Conservation (phyloP, 345 rosid species). For the Gossypium anomalum region DNA sequence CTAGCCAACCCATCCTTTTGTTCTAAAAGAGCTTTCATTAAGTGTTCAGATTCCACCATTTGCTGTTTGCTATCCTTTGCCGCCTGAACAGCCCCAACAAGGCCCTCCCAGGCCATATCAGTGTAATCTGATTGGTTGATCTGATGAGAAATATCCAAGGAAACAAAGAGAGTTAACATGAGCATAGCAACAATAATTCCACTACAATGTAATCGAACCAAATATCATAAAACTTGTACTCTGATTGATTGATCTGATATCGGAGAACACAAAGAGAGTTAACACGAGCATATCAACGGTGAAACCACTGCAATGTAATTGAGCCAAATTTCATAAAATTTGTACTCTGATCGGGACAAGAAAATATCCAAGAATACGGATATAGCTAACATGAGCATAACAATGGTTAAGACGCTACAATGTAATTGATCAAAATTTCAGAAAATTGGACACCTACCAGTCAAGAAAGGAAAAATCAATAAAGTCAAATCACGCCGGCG, state of each 20-base stretch:
- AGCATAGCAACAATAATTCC: not conserved
- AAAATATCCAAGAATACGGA: no score
- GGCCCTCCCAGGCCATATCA: constrained; percentile 92
- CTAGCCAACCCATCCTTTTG: constrained; percentile 84
- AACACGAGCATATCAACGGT: no score
- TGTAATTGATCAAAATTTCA: no score
- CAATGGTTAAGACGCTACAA: no score
- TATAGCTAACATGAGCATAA: no score
- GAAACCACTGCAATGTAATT: no score
- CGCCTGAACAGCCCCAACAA: constrained; percentile 62
- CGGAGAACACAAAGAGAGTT: no score
- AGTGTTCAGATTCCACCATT: constrained; percentile 77
- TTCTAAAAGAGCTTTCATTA: constrained; percentile 92
- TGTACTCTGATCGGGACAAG: no score
- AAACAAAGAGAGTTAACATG: not conserved
- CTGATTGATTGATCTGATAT: no score
- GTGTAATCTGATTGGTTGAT: constrained; percentile 58
- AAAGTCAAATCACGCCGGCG: not conserved
- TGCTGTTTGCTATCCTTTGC: constrained; percentile 62
- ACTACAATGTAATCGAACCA: not conserved
- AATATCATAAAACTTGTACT: not conserved
- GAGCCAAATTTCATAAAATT: no score
- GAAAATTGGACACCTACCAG: not conserved
- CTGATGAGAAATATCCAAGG: constrained; percentile 24
- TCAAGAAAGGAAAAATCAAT: not conserved